Evolutionary conservation across 768 basidiomycete genomes (phyloP).

Genomic region (Rossbeevera mucosa): DNA sequence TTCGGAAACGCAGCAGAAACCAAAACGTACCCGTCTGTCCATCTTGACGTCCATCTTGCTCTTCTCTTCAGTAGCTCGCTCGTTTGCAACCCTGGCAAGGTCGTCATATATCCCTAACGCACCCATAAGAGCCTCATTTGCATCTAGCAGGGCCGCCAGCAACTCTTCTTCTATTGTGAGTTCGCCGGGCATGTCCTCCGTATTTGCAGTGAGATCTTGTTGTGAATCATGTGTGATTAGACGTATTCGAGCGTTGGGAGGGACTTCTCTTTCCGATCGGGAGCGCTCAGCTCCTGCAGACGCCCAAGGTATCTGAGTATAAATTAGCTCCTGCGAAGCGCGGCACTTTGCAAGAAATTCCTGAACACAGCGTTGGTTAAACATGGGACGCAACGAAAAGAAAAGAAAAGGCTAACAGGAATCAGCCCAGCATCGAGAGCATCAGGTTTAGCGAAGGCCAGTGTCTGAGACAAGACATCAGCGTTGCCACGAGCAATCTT

Average conservation of each 20-base stretch:
- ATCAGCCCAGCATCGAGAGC: constrained; percentile 64
- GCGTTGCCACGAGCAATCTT: constrained; percentile 82
- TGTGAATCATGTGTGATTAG: constrained; percentile 18
- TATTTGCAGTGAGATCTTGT: constrained; percentile 21
- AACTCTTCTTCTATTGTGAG: constrained; percentile 71
- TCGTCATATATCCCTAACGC: constrained; percentile 76
- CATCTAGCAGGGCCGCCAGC: constrained; percentile 64
- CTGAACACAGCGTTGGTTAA: constrained; percentile 35
- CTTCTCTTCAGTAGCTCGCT: constrained; percentile 53
- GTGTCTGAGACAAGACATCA: constrained; percentile 61
- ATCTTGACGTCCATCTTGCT: constrained; percentile 66
- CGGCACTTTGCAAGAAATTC: constrained; percentile 81
- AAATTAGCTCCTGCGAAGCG: constrained; percentile 79
- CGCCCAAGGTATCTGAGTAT: constrained; percentile 89
- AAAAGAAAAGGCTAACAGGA: constrained; percentile 41
- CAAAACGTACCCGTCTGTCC: constrained; percentile 54
- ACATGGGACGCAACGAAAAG: neutral
- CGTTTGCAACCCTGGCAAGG: constrained; percentile 59
- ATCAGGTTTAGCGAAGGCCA: constrained; percentile 66
- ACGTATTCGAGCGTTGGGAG: constrained; percentile 14
- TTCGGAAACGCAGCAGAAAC: constrained; percentile 21
- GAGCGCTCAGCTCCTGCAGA: constrained; percentile 75
- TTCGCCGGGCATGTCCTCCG: constrained; percentile 36
- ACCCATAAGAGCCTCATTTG: constrained; percentile 66
- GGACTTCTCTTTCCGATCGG: constrained; percentile 33